Percentiles rank a stretch among this genome's conserved stretches.
These are phyloP conservation scores for Aphanomyces euteiches DNA, from an alignment of 352 stramenopile genomes.

Conservation along the genomic window DNA sequence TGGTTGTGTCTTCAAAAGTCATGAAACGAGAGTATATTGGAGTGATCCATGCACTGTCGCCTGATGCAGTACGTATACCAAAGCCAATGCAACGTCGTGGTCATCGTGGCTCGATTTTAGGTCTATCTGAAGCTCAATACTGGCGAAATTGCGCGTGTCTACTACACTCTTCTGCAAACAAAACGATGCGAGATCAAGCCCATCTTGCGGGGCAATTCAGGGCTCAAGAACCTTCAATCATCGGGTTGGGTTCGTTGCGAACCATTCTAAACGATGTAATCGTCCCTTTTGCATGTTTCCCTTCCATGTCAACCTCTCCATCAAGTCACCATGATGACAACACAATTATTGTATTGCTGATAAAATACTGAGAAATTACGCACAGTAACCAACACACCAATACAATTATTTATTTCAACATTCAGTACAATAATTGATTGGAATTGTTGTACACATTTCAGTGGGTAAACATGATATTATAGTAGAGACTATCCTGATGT, in stretches of 20 bases:
- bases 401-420: no score
- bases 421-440: no score
- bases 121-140: conserved; percentile 18
- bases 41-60: conserved; percentile 65
- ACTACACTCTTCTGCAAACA: conserved; percentile 1
- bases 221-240: conserved; percentile 24
- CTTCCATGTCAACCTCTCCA: no score
- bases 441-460: no score
- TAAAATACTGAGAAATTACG: no score
- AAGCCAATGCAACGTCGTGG: not conserved
- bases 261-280: conserved; percentile 13
- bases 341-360: no score
- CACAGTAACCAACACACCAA: no score
- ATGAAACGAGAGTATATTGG: conserved; percentile 72
- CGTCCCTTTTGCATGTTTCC: no score
- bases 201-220: conserved; percentile 19
- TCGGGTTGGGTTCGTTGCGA: conserved; percentile 25
- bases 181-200: conserved; percentile 23
- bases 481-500: no score
- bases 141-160: conserved; percentile 16
- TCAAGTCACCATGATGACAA: no score
- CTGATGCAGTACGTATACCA: conserved; percentile 48
- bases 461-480: no score
- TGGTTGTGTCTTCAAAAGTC: conserved; percentile 58
- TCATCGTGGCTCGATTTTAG: not conserved